These are phyloP conservation scores for Gossypium thurberi DNA, from an alignment of 345 rosid genomes.

Conservation along the genomic window DNA sequence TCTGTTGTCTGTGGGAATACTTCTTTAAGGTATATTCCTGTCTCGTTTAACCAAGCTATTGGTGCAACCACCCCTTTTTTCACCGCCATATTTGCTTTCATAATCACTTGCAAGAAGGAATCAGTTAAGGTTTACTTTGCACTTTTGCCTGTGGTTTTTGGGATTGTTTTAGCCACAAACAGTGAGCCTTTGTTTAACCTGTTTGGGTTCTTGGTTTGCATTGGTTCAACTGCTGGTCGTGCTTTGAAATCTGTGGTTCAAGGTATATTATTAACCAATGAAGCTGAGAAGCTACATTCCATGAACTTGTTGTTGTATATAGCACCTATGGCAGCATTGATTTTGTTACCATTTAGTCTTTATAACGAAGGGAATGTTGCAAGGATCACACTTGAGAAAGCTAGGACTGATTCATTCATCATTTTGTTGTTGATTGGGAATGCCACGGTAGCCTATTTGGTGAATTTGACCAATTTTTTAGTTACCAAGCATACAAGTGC, in stretches of 20 bases:
- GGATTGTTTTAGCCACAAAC: slow-evolving; percentile 87
- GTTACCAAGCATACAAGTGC: slow-evolving; percentile 99
- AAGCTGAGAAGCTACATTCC: slow-evolving; percentile 89
- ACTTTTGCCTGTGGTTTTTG: slow-evolving; percentile 80
- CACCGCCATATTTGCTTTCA: slow-evolving; percentile 86
- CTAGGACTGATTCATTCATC: slow-evolving; percentile 55
- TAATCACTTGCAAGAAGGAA: slow-evolving; percentile 89
- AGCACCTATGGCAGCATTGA: slow-evolving; percentile 95
- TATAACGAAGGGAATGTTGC: slow-evolving; percentile 91
- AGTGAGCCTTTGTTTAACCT: slow-evolving; percentile 88
- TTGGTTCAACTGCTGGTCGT: slow-evolving; percentile 90
- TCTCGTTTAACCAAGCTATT: slow-evolving; percentile 88
- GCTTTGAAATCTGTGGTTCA: slow-evolving; percentile 92
- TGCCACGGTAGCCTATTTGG: slow-evolving; percentile 93
- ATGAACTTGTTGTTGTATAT: slow-evolving; percentile 86
- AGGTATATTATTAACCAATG: slow-evolving; percentile 72
- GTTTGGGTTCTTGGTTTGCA: slow-evolving; percentile 85
- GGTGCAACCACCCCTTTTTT: slow-evolving; percentile 98
- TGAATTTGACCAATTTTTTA: slow-evolving; percentile 86
- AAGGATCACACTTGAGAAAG: slow-evolving; percentile 63
- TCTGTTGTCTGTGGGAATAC: slow-evolving; percentile 98
- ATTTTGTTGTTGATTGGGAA: slow-evolving; percentile 73
- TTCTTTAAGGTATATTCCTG: slow-evolving; percentile 83
- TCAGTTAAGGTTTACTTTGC: slow-evolving; percentile 80
- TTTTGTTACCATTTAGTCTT: slow-evolving; percentile 78